Base-by-base conservation (phyloP, 2,329 filamentous ascomycete species). In the Fusarium cyanostomum region DNA sequence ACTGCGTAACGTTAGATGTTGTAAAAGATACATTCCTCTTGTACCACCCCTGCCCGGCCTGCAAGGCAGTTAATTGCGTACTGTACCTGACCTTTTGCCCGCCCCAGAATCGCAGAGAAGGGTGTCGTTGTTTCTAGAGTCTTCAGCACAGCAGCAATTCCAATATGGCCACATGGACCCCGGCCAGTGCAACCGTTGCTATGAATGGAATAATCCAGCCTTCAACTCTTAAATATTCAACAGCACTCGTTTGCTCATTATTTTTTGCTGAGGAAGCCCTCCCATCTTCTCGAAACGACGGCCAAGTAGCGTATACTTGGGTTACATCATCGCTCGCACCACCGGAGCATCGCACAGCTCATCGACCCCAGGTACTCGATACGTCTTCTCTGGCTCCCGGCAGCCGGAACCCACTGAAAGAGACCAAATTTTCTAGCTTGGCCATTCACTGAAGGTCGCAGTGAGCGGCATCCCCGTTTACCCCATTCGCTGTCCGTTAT, bases 121-220 rank as follows among this genome's bases (percentile, higher is more conserved):
- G 43, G 60, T 44, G 49, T 67, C 62, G 64, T 67, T 46, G 50
- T 51, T 67, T 67, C 64, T 52, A 62, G 63, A 50, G 46, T 44
- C 49, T 52, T 27, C 39, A 46, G 38, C 39, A 42, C 34, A 50
- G 56, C 18, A 37, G 50, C 33, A 18, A 56, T 31, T 45, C 35
- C 18, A 59, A 56, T 30, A 55, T 64, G 59, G 59, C 60, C 59
- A 59, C 39, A 30, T 18, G 24, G 16, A 49, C 45, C 62, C 50
- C 35, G 33, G 41, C 11, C 10, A 21, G 16, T 42, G 30, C 16
- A 42, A 16, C 31, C 18, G 28, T 31, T 46, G 16, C 26, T 26
- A 50, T 16, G 6, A 24, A 39, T 30, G 27, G 27, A 15, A 21
- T 21, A 21, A 21, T 21, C 5, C 27, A 41, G 58, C 33, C 24